Conservation (phyloP, 2,329 filamentous ascomycete species). For the Chaetomiaceae sp. region DNA sequence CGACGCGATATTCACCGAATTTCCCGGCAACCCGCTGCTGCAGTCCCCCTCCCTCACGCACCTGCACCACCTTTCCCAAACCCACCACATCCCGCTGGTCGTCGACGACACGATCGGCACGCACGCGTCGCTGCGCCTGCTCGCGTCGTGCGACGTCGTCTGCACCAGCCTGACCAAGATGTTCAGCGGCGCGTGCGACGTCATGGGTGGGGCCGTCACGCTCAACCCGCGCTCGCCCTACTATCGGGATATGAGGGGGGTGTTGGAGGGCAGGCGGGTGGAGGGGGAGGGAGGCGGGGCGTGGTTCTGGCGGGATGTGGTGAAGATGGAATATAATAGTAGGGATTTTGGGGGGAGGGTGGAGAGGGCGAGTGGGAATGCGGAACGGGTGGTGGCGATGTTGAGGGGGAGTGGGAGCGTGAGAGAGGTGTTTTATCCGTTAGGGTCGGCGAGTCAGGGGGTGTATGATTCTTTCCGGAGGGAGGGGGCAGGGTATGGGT, state of each 20-base stretch:
- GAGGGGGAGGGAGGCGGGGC: not conserved
- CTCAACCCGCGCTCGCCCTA: constrained; percentile 5
- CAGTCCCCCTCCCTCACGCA: constrained; percentile 11
- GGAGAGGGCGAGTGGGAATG: constrained; percentile 13
- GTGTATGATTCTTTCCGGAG: constrained; percentile 14
- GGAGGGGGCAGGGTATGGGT: constrained; percentile 15
- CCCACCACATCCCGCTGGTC: constrained; percentile 12
- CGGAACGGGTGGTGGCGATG: constrained; percentile 3
- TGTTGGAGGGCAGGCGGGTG: not conserved
- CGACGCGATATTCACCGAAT: constrained; percentile 18
- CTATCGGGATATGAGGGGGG: not conserved
- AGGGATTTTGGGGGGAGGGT: constrained; percentile 14
- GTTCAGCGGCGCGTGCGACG: constrained; percentile 21
- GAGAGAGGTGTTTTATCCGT: constrained; percentile 19
- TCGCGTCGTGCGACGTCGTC: constrained; percentile 13
- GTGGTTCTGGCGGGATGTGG: constrained; percentile 19
- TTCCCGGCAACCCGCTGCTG: constrained; percentile 22
- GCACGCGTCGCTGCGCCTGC: constrained; percentile 9
- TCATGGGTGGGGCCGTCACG: constrained; percentile 18
- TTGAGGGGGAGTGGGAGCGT: constrained; percentile 7
- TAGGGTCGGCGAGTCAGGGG: constrained; percentile 7
- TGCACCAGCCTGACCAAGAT: constrained; percentile 23
- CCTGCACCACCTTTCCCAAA: not conserved
- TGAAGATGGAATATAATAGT: constrained; percentile 19
- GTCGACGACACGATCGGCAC: constrained; percentile 23